These are phyloP conservation scores for Leccinum boreale DNA, from an alignment of 768 basidiomycete genomes.

Conservation along the genomic window DNA sequence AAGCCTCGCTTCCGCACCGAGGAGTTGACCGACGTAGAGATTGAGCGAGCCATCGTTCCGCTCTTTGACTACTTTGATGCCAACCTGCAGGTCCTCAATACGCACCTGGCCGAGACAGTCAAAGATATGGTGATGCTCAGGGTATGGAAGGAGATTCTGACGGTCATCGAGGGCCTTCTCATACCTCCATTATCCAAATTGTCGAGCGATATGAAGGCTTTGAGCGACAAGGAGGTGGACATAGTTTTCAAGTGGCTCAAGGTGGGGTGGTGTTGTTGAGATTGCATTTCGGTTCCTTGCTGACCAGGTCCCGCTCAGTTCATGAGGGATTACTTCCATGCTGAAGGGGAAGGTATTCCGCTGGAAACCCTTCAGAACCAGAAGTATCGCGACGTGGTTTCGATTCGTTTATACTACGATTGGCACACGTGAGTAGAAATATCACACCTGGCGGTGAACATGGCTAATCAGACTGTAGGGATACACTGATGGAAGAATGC, in stretches of 20 bases:
- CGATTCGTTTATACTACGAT: constrained; percentile 93
- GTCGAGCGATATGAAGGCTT: constrained; percentile 84
- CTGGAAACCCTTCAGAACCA: constrained; percentile 86
- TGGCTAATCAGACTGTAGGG: constrained; percentile 40
- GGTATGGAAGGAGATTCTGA: constrained; percentile 95
- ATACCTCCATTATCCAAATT: constrained; percentile 87
- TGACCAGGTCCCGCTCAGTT: constrained; percentile 50
- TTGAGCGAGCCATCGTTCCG: constrained; percentile 87
- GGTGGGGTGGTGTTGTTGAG: constrained; percentile 52
- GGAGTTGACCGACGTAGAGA: constrained; percentile 87
- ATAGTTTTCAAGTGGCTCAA: constrained; percentile 99
- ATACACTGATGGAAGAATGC: constrained; percentile 90
- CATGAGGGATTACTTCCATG: constrained; percentile 92
- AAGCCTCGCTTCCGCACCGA: constrained; percentile 77
- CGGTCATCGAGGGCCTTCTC: constrained; percentile 80
- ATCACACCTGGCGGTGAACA: constrained; percentile 1
- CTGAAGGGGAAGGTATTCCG: constrained; percentile 87
- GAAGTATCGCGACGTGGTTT: constrained; percentile 89
- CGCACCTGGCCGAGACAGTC: constrained; percentile 76
- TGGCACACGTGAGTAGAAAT: constrained; percentile 73
- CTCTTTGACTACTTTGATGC: constrained; percentile 96
- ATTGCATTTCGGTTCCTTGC: neutral
- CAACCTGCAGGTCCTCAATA: constrained; percentile 88
- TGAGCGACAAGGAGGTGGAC: constrained; percentile 95
- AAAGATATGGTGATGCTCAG: constrained; percentile 90